Base-by-base conservation (phyloP, 495 filamentous ascomycete genomes). In the Penicillium arizonense region DNA sequence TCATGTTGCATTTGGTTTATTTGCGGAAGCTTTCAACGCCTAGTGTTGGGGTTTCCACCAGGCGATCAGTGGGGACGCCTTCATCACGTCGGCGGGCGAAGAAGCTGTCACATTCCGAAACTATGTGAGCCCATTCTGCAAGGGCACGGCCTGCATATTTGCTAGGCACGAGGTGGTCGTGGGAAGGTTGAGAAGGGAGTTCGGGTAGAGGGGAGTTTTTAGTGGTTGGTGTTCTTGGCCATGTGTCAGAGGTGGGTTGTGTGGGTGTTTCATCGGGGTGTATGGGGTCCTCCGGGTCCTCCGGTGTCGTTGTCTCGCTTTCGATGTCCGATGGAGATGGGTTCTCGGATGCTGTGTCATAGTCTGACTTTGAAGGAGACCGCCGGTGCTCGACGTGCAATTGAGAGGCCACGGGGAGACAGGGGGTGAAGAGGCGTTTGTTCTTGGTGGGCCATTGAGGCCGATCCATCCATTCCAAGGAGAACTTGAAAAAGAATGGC, bases 91-190 rank as follows among this genome's bases (percentile, higher is more conserved):
- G 80, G 24, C 93, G 80, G 26, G 96, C 89, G 41, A 93, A 89
- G 69, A 98, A 98, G 62, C 85, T 90, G 64, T 97, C 91, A 71
- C 87, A 92, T 67, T 98, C 94, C 21, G 79, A 78, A 7, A 97
- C 85, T 33, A 97, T 82, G 18, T 89, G 70, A 12, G 83, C 76
- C 94, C 94, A 98, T 69, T 98, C 94, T 2, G 93, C 91, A 44
- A 98, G 77, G 2, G 94, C 91, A 40, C 93, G 82, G 2, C 94
- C 94, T 6, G 84, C 77, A 68, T 98, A 97, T 55, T 85, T 89
- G 51, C 79, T 82, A 23, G 75, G 68, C 32, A 65, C 73, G 26
- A 71, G 28, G 14, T 67, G 52, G 32, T 72, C 65, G 14, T 61
- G 60, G 13, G 54, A 36, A n/a, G 61, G 50, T 33, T 39, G 42